Evolutionary conservation across 768 basidiomycete genomes (phyloP), one percentile per base, ranked within the genome.

Genomic region (Hydnum rufescens): DNA sequence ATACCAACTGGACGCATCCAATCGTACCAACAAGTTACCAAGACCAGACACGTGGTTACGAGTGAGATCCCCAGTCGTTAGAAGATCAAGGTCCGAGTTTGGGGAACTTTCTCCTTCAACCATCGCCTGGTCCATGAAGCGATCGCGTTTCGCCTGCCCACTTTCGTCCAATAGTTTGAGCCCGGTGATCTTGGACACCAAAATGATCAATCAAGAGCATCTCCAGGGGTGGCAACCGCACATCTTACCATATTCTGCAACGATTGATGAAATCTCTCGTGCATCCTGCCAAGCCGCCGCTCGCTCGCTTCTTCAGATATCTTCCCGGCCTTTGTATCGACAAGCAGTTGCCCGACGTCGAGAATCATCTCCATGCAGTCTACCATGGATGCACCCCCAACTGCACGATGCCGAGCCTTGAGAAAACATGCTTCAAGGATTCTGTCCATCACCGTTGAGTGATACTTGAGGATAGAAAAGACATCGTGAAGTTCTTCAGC

Each of bases 381-480:
- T 28, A 18, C 28, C 16, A 50, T 6, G 13, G 26, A 16, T 34
- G 25, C 30, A 18, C 31, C 31, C 29, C 6, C 49, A 28, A 50
- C 23, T 3, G 44, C 39, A 29, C 49, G 22, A 19, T 56, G 55
- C 39, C 55, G 42, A 2, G 56, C 29, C 25, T 56, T 56, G 19
- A 56, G 54, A 13, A 56, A 32, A 44, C 55, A 56, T 13, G 55
- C 55, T 30, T 29, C 34, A 5, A 89, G 71, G 8, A 89, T 77
- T 53, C 81, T 73, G 59, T 89, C 80, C 59, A 90, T 62, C 42
- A 85, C 62, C 3, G 62, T 63, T 0, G 81, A 82, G 63, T 90
- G 87, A 23, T 71, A 68, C 4, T 72, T 70, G 0, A 80, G 72
- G 18, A 88, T 70, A 30, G 76, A 70, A 60, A 88, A 88, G 4